A percentile compares a stretch with the other conserved stretches of the same genome.
phyloP scores from a whole-genome alignment of 1,284 basidiomycete species.

The Tremellales sp. region DNA sequence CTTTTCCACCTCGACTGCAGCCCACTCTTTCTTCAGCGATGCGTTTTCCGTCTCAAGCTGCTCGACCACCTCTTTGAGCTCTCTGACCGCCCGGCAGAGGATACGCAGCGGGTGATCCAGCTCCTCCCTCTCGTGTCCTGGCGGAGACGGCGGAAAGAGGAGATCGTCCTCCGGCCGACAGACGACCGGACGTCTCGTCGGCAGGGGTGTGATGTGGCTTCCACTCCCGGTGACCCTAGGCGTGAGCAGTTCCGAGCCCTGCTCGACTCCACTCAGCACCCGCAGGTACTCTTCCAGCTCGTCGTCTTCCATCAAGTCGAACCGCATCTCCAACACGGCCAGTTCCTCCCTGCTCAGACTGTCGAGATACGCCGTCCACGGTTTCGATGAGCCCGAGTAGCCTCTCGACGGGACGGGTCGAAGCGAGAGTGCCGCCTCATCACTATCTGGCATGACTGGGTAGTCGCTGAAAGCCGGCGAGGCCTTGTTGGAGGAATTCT shows the following conservation, averaged over 20 bases:
- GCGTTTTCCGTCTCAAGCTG: conserved; percentile 38
- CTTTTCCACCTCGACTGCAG: not conserved
- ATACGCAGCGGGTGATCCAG: conserved; percentile 37
- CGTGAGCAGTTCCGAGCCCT: no score
- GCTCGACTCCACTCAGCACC: no score
- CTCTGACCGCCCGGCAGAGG: conserved; percentile 34
- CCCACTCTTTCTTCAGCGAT: conserved; percentile 8
- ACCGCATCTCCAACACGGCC: conserved; percentile 33
- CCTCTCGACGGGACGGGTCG: not conserved
- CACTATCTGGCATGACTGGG: not conserved
- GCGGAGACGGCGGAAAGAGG: conserved; percentile 42
- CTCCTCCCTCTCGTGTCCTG: conserved; percentile 3
- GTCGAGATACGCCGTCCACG: conserved; percentile 18
- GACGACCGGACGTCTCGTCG: not conserved
- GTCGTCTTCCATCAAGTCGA: conserved; percentile 37
- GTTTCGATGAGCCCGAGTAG: not conserved
- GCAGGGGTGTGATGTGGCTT: conserved; percentile 6
- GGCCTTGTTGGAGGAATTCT: conserved; percentile 2
- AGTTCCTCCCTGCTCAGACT: conserved; percentile 32
- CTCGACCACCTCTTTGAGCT: conserved; percentile 30
- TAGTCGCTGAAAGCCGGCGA: not conserved
- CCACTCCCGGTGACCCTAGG: no score
- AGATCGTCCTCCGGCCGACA: not conserved
- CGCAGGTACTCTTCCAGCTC: conserved; percentile 26
- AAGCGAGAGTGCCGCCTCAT: conserved; percentile 1